phyloP scores from a whole-genome alignment of 345 rosid species.

The Draba incana region DNA sequence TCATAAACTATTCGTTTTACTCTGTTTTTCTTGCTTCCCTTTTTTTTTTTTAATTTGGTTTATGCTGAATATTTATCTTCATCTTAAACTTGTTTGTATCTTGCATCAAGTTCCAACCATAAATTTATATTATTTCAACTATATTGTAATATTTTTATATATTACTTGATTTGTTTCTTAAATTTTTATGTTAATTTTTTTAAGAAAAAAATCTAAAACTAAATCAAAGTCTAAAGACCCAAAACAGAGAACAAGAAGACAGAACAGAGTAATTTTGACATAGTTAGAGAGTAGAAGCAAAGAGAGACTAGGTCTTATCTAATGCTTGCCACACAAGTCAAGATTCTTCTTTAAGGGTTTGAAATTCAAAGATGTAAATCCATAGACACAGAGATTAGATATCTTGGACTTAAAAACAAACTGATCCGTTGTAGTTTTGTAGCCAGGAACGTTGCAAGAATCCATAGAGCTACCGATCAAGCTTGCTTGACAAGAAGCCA shows the following conservation, averaged over 20 bases:
- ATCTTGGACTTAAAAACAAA: constrained; percentile 63
- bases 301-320: not conserved
- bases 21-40: constrained; percentile 16
- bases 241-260: constrained; percentile 19
- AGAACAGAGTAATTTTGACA: not conserved
- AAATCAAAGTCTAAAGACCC: constrained; percentile 12
- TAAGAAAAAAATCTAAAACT: not conserved
- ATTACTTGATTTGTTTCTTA: constrained; percentile 14
- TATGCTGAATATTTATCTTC: constrained; percentile 29
- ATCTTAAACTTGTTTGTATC: constrained; percentile 38
- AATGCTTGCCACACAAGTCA: constrained; percentile 58
- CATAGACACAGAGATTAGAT: constrained; percentile 77
- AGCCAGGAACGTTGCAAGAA: constrained; percentile 83
- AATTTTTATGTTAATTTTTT: not conserved
- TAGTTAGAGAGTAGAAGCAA: not conserved
- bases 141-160: constrained; percentile 8
- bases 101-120: constrained; percentile 34
- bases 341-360: constrained; percentile 68
- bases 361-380: constrained; percentile 69
- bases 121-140: constrained; percentile 29
- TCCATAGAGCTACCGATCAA: constrained; percentile 57
- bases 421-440: constrained; percentile 74
- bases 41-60: not conserved
- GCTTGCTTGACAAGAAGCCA: constrained; percentile 70
- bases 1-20: constrained; percentile 31